Conservation (phyloP, 2,329 filamentous ascomycete genomes). For the Aspergillus pseudoterreus region DNA sequence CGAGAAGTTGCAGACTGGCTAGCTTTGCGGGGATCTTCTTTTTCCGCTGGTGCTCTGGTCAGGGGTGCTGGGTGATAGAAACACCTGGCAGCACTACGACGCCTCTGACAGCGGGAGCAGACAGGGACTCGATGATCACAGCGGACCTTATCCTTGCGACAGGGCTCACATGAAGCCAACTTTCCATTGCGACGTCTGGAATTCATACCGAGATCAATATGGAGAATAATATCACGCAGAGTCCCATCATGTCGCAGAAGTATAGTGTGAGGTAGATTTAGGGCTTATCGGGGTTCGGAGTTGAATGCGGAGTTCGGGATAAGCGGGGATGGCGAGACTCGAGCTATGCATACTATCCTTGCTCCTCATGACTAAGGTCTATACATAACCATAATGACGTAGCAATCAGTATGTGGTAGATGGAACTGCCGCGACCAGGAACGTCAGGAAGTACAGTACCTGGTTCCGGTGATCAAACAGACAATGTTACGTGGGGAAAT, state of each 20-base stretch:
- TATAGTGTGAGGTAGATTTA: not conserved
- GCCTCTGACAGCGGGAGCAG: slow-evolving; percentile 26
- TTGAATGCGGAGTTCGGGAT: not conserved
- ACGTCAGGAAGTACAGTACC: no score
- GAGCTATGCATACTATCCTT: not conserved
- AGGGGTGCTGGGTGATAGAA: slow-evolving; percentile 33
- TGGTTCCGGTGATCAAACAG: no score
- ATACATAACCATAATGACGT: no score
- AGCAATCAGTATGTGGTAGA: no score
- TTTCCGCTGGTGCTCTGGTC: slow-evolving; percentile 2
- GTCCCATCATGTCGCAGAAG: not conserved
- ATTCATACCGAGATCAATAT: slow-evolving; percentile 2
- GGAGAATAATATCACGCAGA: no score
- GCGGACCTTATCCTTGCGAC: slow-evolving; percentile 29
- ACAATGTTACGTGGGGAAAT: not conserved
- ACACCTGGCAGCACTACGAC: slow-evolving; percentile 18
- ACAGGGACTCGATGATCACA: slow-evolving; percentile 27
- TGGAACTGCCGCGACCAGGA: no score
- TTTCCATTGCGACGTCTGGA: slow-evolving; percentile 29
- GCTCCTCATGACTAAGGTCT: no score
- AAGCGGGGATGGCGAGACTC: not conserved
- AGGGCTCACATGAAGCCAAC: slow-evolving; percentile 30
- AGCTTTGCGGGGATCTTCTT: not conserved
- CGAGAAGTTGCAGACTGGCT: not conserved
- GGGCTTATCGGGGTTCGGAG: not conserved